Evolutionary conservation across 2,329 filamentous ascomycete genomes (phyloP), one percentile per base, ranked within the genome.

Genomic region (Rhynchosporium secalis): DNA sequence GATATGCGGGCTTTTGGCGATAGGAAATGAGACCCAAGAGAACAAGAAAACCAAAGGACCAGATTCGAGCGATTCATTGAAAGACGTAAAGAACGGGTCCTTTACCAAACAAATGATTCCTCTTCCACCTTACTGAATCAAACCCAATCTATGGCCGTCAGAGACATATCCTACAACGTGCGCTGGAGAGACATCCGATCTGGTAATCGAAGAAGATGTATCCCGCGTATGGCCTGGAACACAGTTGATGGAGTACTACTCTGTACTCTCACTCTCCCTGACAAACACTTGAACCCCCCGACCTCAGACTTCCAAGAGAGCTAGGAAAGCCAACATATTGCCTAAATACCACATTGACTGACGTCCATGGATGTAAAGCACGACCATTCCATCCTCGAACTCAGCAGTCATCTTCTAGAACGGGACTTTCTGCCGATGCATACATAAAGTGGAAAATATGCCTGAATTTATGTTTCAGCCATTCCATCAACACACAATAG

Each of bases 371-470:
- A 13, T 13, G 3, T 7, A 7, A 38, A 9, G 36, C 20, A 8
- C 20, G 3, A 20, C 15, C 51, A 28, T 54, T 8, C 20, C 20
- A 40, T 28, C 7, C 51, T 29, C 20, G 20, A 20, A 20, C 3
- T 26, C 4, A 20, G 51, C 12, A 7, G 20, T 20, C 58, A 68
- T 41, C 66, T 61, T 28, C 63, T 61, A n/a, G 67, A 65, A 12
- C 74, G 76, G 61, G 82, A 81, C 66, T 87, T 88, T 65, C 80
- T 79, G 56, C 85, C 85, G 68, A 87, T 86, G 66, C 83, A 86
- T 43, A 87, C 81, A 71, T 87, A 87, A 80, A 87, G 71, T 48
- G 83, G 83, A 63, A 87, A 87, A 71, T 87, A 87, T 38, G 83
- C 81, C 84, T 74, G 57, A 43, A 47, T 15, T 20, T 15, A 33